phyloP scores from a whole-genome alignment of 805 yeast species.

The Candida tammaniensis region DNA sequence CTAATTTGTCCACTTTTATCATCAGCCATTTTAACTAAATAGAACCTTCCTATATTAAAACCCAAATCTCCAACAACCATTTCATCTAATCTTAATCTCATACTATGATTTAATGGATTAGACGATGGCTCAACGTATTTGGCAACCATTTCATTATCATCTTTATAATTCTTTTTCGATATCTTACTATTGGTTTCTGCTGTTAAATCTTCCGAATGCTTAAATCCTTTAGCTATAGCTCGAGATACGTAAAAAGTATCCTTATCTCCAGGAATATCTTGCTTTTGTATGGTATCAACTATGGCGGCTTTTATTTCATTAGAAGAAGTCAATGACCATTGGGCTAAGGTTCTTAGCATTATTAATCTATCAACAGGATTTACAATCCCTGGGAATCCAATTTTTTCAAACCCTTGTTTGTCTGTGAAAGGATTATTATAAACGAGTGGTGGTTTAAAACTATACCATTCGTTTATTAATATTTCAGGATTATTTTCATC shows the following conservation, averaged over 20 bases:
- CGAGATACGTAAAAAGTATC: constrained; percentile 37
- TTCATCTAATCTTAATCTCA: constrained; percentile 33
- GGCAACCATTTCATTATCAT: constrained; percentile 16
- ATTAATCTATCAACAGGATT: constrained; percentile 33
- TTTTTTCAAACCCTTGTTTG: constrained; percentile 25
- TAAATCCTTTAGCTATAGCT: constrained; percentile 33
- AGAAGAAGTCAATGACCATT: constrained; percentile 35
- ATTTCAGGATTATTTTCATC: constrained; percentile 11
- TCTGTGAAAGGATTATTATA: constrained; percentile 19
- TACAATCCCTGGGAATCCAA: constrained; percentile 32
- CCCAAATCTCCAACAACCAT: constrained; percentile 40
- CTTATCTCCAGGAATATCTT: constrained; percentile 38
- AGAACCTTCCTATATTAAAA: constrained; percentile 38
- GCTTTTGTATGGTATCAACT: constrained; percentile 21
- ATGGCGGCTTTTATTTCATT: constrained; percentile 26
- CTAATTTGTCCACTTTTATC: constrained; percentile 34
- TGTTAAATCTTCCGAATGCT: constrained; percentile 28
- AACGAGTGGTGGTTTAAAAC: constrained; percentile 6
- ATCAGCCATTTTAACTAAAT: constrained; percentile 35
- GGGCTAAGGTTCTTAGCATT: constrained; percentile 31
- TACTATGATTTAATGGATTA: constrained; percentile 31
- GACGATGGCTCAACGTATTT: constrained; percentile 39
- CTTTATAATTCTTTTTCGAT: constrained; percentile 21
- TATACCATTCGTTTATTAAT: constrained; percentile 9
- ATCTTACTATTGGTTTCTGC: constrained; percentile 30